Percentiles rank a stretch among this genome's conserved stretches.
Conservation (phyloP, 106 monocot genomes). For the Gastrodia elata region DNA sequence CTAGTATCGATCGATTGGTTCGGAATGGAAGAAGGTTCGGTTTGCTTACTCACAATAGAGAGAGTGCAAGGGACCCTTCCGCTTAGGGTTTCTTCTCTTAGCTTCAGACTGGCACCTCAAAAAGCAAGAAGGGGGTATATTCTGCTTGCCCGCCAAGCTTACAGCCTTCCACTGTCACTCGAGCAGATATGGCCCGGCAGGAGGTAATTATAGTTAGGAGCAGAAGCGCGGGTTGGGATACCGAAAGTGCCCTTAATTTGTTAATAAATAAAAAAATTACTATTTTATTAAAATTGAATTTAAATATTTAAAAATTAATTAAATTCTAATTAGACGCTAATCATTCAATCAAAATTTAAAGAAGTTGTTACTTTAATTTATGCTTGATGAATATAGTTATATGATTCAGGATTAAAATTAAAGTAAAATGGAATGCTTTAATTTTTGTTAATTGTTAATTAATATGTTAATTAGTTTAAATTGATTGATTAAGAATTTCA, state of each 20-base stretch:
- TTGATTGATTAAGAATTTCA: too few relatives aligned
- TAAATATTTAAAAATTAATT: too few relatives aligned
- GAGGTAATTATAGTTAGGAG: not conserved
- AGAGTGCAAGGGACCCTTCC: not conserved
- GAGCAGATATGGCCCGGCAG: not conserved
- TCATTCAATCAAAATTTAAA: too few relatives aligned
- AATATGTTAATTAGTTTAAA: too few relatives aligned
- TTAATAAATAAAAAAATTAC: too few relatives aligned
- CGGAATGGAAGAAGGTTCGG: not conserved
- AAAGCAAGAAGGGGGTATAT: not conserved
- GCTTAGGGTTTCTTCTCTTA: not conserved
- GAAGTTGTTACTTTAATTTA: too few relatives aligned
- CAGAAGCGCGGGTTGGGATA: not conserved
- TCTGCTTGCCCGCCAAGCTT: not conserved
- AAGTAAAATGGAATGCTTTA: too few relatives aligned
- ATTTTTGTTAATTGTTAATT: too few relatives aligned
- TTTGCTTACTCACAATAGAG: not conserved
- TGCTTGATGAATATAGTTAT: too few relatives aligned
- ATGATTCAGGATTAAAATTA: too few relatives aligned
- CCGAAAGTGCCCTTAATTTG: not conserved
- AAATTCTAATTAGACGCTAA: too few relatives aligned
- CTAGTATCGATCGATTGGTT: not conserved
- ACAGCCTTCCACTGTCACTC: not conserved
- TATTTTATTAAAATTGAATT: too few relatives aligned
- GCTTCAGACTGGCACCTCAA: not conserved